Base-by-base conservation (phyloP, 768 basidiomycete genomes). In the Kwoniella mangroviensis region DNA sequence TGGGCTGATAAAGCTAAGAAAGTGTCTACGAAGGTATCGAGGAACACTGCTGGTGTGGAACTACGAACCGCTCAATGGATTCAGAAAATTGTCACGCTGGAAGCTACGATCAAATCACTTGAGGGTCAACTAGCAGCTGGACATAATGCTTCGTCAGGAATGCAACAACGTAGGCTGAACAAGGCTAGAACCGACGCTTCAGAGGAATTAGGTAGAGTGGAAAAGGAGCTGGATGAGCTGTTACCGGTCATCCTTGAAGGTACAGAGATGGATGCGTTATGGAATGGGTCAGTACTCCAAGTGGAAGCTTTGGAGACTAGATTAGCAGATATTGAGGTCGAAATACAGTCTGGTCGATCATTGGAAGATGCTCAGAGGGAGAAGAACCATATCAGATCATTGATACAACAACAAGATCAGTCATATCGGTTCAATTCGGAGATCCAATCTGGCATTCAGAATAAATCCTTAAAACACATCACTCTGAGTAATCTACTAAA, bases 1-100 rank as follows among this genome's bases (percentile, higher is more conserved):
- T 99, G 98, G 83, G 97, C 97, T 24, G 95, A 99, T 77, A 91
- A 95, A 56, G 96, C 97, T 28, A 97, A 97, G 69, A 93, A 94
- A 85, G 98, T 99, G 84, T 95, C 95, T 86, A 98, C 96, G 19
- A 96, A 93, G 82, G 90, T 98, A 69, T 94, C 95, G 1, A 88
- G 93, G 55, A 98, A 99, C 81, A 91, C 96, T 40, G 90, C 96
- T 77, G 94, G 95, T 73, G 93, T 98, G 72, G 91, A 96, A 77
- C 88, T 95, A 17, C 93, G 98, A 79, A 95, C 98, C 71, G 93
- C 92, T 43, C 92, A 91, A 84, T 99, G 98, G 78, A 92, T 97
- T 56, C 92, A 86, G 49, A 91, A 94, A 83, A 90, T 98, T 68
- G 87, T 89, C 34, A 90, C 92, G 77, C 88, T 98, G 73, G 94